Base-by-base conservation (phyloP, 2,329 filamentous ascomycete genomes). In the Ophiostoma ulmi region DNA sequence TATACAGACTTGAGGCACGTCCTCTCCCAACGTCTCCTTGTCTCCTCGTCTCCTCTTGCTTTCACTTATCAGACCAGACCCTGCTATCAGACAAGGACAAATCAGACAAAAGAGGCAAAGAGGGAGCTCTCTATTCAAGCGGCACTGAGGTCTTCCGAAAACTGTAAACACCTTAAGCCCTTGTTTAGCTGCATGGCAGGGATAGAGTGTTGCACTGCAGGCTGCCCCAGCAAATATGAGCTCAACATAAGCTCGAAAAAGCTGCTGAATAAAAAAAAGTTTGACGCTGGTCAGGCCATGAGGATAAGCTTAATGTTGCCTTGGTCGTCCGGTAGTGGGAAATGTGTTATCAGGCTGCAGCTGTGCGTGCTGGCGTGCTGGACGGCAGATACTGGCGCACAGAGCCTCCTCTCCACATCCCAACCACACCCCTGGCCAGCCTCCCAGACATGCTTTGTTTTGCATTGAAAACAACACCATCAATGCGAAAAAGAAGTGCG, bases 361-460 rank as follows among this genome's bases (percentile, higher is more conserved):
- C 14, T 48, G 44, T n/a, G 44, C 26, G 52, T 4, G 31, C 31
- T 31, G 31, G 35, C 72, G 72, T 58, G 31, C 35, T 36, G 63
- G 41, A 68, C 70, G 55, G 41, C 52, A 67, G 11, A 20, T 39
- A 44, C 26, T 55, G 65, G 35, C 72, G 72, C 72, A 72, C 73
- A 72, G 71, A 72, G 72, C 69, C 67, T 68, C 67, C 35, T 8
- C 26, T 65, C 63, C 63, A 39, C 38, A 22, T 41, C 17, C n/a
- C 13, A 58, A 58, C 31, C 8, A 11, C 31, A 31, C 68, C 71
- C 71, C 67, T 52, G 36, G 66, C 52, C 31, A 35, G 44, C 11
- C 8, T 72, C 61, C 68, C 70, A 73, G 69, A 73, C 73, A 55
- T 67, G 38, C 48, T 36, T 63, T 71, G 72, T 73, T 73, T 73